A percentile compares a stretch with the other conserved stretches of the same genome.
Evolutionary conservation across 2,329 filamentous ascomycete species (phyloP).

Genomic region (Aspergillus sp.): DNA sequence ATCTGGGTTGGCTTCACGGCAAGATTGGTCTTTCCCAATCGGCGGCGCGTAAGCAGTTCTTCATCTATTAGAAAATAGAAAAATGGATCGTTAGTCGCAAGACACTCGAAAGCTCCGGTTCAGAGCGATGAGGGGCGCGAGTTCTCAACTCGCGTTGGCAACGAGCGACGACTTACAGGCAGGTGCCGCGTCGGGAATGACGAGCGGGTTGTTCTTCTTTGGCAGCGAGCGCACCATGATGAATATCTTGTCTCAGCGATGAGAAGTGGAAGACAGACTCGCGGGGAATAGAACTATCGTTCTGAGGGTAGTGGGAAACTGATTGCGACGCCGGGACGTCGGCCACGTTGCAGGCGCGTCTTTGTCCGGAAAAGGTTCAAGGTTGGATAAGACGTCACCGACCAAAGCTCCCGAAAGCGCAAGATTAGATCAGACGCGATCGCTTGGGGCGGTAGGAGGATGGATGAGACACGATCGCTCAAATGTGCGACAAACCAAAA

Average conservation of each 20-base stretch:
- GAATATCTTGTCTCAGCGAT: constrained; percentile 9
- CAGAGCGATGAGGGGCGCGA: neutral
- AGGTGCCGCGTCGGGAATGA: constrained; percentile 44
- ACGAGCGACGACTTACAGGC: constrained; percentile 40
- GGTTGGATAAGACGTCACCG: constrained; percentile 20
- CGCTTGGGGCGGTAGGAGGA: constrained; percentile 5
- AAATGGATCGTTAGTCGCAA: constrained; percentile 18
- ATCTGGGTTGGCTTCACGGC: constrained; percentile 75
- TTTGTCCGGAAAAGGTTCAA: constrained; percentile 8
- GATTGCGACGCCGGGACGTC: constrained; percentile 35
- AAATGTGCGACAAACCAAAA: constrained; percentile 15
- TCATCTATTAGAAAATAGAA: constrained; percentile 51
- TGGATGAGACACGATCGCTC: constrained; percentile 4
- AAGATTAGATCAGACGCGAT: constrained; percentile 11
- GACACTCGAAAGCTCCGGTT: neutral
- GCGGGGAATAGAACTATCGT: constrained; percentile 8
- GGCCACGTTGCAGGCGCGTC: constrained; percentile 49
- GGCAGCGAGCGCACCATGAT: constrained; percentile 47
- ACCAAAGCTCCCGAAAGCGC: constrained; percentile 14
- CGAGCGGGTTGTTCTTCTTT: constrained; percentile 47
- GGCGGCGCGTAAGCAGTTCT: constrained; percentile 77
- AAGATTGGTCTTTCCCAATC: constrained; percentile 89
- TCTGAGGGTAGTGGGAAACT: constrained; percentile 13
- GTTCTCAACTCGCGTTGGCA: constrained; percentile 15
- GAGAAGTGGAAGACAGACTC: constrained; percentile 7